Base-by-base conservation (phyloP, 306 rosid genomes). In the Rubus idaeus region DNA sequence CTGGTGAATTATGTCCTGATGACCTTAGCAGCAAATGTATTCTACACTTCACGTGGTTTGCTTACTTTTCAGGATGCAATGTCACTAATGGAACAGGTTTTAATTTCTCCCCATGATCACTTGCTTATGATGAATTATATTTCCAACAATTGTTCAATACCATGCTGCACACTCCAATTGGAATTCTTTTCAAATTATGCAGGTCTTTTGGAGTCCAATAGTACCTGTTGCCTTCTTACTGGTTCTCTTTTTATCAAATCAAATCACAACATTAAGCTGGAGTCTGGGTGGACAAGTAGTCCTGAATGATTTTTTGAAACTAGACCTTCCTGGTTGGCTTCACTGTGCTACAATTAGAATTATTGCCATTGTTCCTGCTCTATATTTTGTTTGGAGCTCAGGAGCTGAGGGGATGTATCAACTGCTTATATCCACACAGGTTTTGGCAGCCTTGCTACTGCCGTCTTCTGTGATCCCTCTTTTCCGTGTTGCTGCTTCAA, bases 321-420 rank as follows among this genome's bases (percentile, higher is more conserved):
- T 95, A 67, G 93, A 95, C 61, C 90, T 92, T 79, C 98, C 98
- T 11, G 96, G 93, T 73, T 95, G 98, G 98, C 94, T 95, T 80
- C 97, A 95, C 78, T 95, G 91, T 81, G 90, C 84, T 20, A 95
- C 97, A 73, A 86, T 95, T 77, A 89, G 98, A 85, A 88, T 92
- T 76, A 75, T 92, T 84, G 90, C 97, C 20, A 82, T 90, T 77
- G 80, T 89, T 87, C 97, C 98, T 12, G 97, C 98, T 51, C 87
- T 95, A 55, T 92, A 88, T 68, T 95, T 93, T 73, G 97, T 86
- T 35, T 95, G 97, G 97, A 89, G 86, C 85, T 87, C 91, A 9
- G 98, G 97, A 78, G 90, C 97, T 61, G 98, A 95, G 81, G 98
- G 97, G 81, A 87, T 90, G 90, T 92, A 89, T 88, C 95, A 92